Percentiles rank a stretch among this genome's conserved stretches.
Evolutionary conservation across 352 stramenopile species (phyloP).

Genomic region (Hyaloperonospora brassicae): DNA sequence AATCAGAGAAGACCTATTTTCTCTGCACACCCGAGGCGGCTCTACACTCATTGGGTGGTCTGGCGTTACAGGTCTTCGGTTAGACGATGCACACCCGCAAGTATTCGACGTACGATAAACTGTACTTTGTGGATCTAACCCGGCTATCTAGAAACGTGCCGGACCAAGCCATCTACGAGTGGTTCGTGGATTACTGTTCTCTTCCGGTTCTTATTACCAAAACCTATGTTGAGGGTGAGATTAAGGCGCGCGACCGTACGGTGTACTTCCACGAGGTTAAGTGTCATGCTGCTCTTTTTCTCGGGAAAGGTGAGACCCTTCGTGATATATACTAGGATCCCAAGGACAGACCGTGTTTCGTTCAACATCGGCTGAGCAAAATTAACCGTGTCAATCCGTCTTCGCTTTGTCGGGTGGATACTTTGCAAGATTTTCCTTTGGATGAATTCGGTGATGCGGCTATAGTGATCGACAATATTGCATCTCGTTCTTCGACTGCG

Average conservation of each 20-base stretch:
- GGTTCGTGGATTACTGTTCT: background rate
- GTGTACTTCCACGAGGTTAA: background rate
- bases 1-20: background rate
- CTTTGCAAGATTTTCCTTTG: background rate
- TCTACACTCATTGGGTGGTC: background rate
- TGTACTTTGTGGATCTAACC: background rate
- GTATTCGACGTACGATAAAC: slow-evolving; percentile 1
- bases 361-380: background rate
- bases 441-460: background rate
- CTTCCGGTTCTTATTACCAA: background rate
- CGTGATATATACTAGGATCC: background rate
- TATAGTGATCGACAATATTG: background rate
- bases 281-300: background rate
- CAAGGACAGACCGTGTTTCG: slow-evolving; percentile 1
- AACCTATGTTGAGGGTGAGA: background rate
- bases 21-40: background rate
- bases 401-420: background rate
- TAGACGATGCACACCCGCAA: background rate
- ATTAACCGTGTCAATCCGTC: background rate
- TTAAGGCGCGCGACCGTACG: background rate
- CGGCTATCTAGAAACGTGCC: background rate
- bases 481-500: background rate
- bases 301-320: background rate
- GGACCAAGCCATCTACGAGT: background rate
- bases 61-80: background rate